Evolutionary conservation across 441 rosid species (phyloP).

Genomic region (Breynia disticha): DNA sequence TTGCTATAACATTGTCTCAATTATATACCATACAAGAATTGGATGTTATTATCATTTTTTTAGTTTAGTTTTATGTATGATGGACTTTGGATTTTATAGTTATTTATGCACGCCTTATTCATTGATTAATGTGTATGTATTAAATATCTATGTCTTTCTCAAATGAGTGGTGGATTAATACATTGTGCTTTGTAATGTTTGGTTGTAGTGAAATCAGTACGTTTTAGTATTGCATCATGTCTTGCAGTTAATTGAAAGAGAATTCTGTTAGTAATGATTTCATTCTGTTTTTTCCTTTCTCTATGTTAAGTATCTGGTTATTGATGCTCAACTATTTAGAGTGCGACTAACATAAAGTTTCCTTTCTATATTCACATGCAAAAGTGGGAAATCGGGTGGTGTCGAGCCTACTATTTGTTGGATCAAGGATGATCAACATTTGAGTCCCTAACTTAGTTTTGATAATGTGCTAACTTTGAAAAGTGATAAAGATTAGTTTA

Average conservation of each 20-base stretch:
- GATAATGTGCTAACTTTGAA: no score
- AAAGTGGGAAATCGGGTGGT: slow-evolving; percentile 30
- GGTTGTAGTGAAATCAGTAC: slow-evolving; percentile 45
- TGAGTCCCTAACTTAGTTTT: no score
- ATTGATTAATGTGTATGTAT: slow-evolving; percentile 46
- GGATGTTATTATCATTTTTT: slow-evolving; percentile 37
- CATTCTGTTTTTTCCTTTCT: slow-evolving; percentile 12
- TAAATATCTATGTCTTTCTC: slow-evolving; percentile 31
- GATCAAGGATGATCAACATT: no score
- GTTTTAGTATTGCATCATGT: slow-evolving; percentile 15
- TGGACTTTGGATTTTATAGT: slow-evolving; percentile 10
- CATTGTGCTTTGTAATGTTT: slow-evolving; percentile 46
- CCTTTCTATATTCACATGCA: slow-evolving; percentile 33
- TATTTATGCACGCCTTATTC: slow-evolving; percentile 13
- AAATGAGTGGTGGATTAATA: slow-evolving; percentile 58
- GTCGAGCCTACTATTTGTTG: slow-evolving; percentile 37
- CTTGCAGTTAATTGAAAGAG: not conserved
- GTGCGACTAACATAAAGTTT: slow-evolving; percentile 49
- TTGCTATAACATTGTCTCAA: slow-evolving; percentile 48
- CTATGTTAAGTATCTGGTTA: slow-evolving; percentile 32
- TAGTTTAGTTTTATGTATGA: slow-evolving; percentile 4
- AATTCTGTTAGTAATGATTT: not conserved
- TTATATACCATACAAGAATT: slow-evolving; percentile 35
- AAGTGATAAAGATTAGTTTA: no score
- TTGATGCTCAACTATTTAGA: slow-evolving; percentile 53